phyloP scores from a whole-genome alignment of 2,329 filamentous ascomycete species.

The Nigrospora sphaerica region DNA sequence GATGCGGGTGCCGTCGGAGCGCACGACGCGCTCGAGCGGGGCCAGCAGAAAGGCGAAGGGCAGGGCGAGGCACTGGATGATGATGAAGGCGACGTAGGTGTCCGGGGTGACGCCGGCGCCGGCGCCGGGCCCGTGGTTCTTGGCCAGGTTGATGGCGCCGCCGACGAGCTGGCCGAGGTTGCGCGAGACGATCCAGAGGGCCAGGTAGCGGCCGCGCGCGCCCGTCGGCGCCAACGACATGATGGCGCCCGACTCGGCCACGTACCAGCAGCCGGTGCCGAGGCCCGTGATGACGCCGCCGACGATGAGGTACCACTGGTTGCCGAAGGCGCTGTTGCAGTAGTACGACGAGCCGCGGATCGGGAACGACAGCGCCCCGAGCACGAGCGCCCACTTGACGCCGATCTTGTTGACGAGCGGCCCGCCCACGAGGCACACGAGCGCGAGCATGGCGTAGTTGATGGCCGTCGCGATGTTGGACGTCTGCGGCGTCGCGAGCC shows the following conservation, averaged over 20 bases:
- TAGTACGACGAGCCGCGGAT: conserved; percentile 40
- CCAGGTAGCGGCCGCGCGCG: conserved; percentile 38
- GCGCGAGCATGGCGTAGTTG: conserved; percentile 20
- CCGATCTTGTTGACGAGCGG: conserved; percentile 38
- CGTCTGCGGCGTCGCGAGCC: conserved; percentile 34
- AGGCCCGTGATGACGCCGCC: conserved; percentile 28
- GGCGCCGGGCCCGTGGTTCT: conserved; percentile 26
- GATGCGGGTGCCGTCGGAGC: conserved; percentile 35
- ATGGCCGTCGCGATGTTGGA: conserved; percentile 29
- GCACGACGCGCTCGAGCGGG: conserved; percentile 35
- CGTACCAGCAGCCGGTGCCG: conserved; percentile 39
- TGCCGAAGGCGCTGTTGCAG: conserved; percentile 40
- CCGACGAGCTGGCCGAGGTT: conserved; percentile 39
- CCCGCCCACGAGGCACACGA: conserved; percentile 33
- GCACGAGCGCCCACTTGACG: conserved; percentile 36
- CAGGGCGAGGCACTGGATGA: conserved; percentile 36
- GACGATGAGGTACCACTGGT: conserved; percentile 37
- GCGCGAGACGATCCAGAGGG: conserved; percentile 38
- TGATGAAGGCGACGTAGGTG: conserved; percentile 38
- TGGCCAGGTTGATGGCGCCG: conserved; percentile 34
- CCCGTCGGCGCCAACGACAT: conserved; percentile 39
- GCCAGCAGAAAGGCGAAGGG: conserved; percentile 38
- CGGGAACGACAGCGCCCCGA: conserved; percentile 32
- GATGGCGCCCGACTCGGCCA: conserved; percentile 39
- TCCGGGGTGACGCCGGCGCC: conserved; percentile 32